phyloP scores from a whole-genome alignment of 2,329 filamentous ascomycete species.

The Monosporascus sp. region DNA sequence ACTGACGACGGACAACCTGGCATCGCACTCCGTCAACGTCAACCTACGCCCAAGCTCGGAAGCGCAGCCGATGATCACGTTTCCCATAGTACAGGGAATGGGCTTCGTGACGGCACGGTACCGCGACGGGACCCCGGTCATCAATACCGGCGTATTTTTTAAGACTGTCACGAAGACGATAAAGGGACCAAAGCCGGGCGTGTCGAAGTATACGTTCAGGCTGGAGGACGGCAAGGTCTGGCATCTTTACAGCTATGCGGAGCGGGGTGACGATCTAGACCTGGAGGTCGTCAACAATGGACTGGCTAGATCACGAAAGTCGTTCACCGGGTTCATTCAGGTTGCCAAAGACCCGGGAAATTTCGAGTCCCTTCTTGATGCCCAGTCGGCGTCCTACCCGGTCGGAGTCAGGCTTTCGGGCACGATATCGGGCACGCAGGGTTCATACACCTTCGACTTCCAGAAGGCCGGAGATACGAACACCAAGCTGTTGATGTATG shows the following conservation, averaged over 20 bases:
- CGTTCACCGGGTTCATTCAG: slow-evolving; percentile 76
- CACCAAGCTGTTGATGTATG: slow-evolving; percentile 72
- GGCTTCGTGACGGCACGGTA: slow-evolving; percentile 79
- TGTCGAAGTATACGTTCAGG: slow-evolving; percentile 70
- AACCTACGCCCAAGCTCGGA: slow-evolving; percentile 55
- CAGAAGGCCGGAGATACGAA: slow-evolving; percentile 60
- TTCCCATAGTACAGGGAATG: slow-evolving; percentile 87
- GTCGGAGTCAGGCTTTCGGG: slow-evolving; percentile 60
- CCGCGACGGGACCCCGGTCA: slow-evolving; percentile 60
- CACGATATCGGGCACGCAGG: slow-evolving; percentile 50
- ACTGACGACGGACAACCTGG: slow-evolving; percentile 49
- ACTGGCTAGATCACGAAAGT: slow-evolving; percentile 56
- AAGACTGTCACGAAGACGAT: slow-evolving; percentile 55
- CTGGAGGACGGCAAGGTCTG: slow-evolving; percentile 71
- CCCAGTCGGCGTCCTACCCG: slow-evolving; percentile 70
- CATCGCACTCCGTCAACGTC: slow-evolving; percentile 59
- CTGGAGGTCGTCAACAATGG: slow-evolving; percentile 64
- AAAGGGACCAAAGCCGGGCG: slow-evolving; percentile 53
- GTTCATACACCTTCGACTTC: slow-evolving; percentile 71
- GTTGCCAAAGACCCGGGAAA: slow-evolving; percentile 69
- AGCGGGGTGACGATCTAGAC: slow-evolving; percentile 54
- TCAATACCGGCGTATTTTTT: slow-evolving; percentile 74
- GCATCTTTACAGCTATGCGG: slow-evolving; percentile 72
- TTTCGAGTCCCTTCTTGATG: slow-evolving; percentile 68
- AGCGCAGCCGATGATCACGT: slow-evolving; percentile 58